Conservation (phyloP, 2,329 filamentous ascomycete species). For the Ramularia endophylla region DNA sequence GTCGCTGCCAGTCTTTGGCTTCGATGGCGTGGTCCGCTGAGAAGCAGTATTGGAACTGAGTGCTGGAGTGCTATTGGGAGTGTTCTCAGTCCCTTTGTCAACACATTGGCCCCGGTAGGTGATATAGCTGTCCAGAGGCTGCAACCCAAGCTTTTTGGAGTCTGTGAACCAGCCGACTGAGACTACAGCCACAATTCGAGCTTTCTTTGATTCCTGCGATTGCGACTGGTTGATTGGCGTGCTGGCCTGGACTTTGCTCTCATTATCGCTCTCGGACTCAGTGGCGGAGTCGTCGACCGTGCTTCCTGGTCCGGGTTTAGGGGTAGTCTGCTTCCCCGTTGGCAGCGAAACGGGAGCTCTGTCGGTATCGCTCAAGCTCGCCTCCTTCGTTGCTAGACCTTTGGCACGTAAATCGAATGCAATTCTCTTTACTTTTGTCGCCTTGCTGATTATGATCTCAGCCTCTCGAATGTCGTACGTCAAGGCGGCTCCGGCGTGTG, state of each 20-base stretch:
- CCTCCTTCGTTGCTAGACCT: conserved; percentile 49
- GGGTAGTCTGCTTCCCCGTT: too few relatives aligned
- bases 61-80: background rate
- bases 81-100: conserved; percentile 29
- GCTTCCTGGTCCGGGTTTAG: too few relatives aligned
- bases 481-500: conserved; percentile 48
- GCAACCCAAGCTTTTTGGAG: conserved; percentile 39
- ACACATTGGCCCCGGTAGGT: conserved; percentile 47
- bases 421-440: conserved; percentile 64
- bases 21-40: background rate
- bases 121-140: conserved; percentile 45
- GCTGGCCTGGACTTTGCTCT: background rate
- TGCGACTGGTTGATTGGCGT: background rate
- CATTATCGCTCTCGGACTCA: conserved; percentile 30
- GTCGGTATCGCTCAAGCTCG: background rate
- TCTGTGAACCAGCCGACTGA: conserved; percentile 50
- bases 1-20: conserved; percentile 4
- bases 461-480: conserved; percentile 70
- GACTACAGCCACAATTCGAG: conserved; percentile 44
- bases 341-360: background rate
- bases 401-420: conserved; percentile 69
- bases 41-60: background rate
- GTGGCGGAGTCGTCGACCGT: conserved; percentile 29
- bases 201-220: conserved; percentile 1
- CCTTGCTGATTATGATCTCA: conserved; percentile 65